Percentiles rank a stretch among this genome's conserved stretches.
Conservation (phyloP, 108 stramenopile species). For the Skeletonema menzelii region DNA sequence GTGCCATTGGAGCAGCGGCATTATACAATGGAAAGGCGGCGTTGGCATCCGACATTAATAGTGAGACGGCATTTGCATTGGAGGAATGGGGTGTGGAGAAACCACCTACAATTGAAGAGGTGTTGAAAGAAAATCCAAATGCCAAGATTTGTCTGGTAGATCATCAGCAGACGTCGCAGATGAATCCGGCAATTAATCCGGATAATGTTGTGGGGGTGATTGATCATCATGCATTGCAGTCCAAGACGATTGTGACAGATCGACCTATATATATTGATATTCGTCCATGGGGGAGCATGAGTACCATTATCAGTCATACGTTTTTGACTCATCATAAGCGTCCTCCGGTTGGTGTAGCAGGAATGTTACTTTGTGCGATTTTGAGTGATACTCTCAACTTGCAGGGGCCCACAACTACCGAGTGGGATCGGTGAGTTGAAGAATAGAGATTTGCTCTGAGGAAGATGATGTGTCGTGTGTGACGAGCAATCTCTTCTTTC, state of each 20-base stretch:
- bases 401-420: constrained; percentile 74
- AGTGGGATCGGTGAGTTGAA: constrained; percentile 35
- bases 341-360: constrained; percentile 46
- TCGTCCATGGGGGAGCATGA: constrained; percentile 79
- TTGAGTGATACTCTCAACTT: constrained; percentile 76
- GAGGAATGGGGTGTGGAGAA: constrained; percentile 39
- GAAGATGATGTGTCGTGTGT: background rate
- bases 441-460: background rate
- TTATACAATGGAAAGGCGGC: constrained; percentile 68
- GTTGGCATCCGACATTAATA: constrained; percentile 57
- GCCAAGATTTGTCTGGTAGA: constrained; percentile 70
- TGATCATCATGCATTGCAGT: constrained; percentile 84
- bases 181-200: constrained; percentile 62
- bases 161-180: constrained; percentile 75
- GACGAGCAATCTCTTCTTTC: background rate
- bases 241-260: constrained; percentile 72
- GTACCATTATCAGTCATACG: constrained; percentile 72
- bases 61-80: constrained; percentile 63
- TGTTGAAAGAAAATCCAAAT: constrained; percentile 45
- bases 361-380: constrained; percentile 71
- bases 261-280: constrained; percentile 82
- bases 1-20: constrained; percentile 71
- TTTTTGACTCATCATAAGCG: constrained; percentile 53
- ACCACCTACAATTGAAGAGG: constrained; percentile 51
- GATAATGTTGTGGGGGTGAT: constrained; percentile 73